Base-by-base conservation (phyloP, 2,329 filamentous ascomycete species). In the Aspergillus sp. region DNA sequence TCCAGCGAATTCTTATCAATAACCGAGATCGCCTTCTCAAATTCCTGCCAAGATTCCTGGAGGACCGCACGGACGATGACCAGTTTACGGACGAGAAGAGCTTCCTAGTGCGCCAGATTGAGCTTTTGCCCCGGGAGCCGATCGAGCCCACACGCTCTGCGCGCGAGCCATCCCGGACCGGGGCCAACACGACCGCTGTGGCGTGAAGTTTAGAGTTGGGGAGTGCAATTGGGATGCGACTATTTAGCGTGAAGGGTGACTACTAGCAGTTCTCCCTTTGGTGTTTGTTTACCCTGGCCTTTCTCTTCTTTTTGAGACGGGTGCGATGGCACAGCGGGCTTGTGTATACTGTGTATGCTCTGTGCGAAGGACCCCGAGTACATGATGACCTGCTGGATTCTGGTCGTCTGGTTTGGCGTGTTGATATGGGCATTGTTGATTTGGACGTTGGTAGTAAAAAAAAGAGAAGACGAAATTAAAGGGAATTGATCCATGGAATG, bases 71-170 rank as follows among this genome's bases (percentile, higher is more conserved):
- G 30, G 94, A 99, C 61, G 94, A 99, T 67, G 94, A 97, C 72
- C 94, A 99, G 73, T 99, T 99, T 70, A 94, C 92, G 60, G 94
- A 99, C 67, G 94, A 99, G 79, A 90, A 95, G 68, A 93, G 94
- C 63, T 99, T 97, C 69, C 77, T 99, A 65, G 92, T 99, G 65
- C 93, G 95, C 73, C 92, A 96, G 73, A 97, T 99, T 65, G 80
- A 83, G 54, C 65, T 72, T 56, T 58, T 77, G 36, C 73, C 75
- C 20, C 67, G 67, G 45, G 72, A 74, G 50, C 73, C 73, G 22
- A 63, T 75, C 40, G 71, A 75, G 36, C 70, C 65, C 24, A 50
- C 60, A 43, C 63, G 66, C 20, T 56, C 65, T 24, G 51, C 59
- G 20, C 64, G 64, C 38, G 60, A 68, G 38, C 53, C 62, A 22